Evolutionary conservation across 331 rosid species (phyloP).

Genomic region (Rhamnella rubrinervis): DNA sequence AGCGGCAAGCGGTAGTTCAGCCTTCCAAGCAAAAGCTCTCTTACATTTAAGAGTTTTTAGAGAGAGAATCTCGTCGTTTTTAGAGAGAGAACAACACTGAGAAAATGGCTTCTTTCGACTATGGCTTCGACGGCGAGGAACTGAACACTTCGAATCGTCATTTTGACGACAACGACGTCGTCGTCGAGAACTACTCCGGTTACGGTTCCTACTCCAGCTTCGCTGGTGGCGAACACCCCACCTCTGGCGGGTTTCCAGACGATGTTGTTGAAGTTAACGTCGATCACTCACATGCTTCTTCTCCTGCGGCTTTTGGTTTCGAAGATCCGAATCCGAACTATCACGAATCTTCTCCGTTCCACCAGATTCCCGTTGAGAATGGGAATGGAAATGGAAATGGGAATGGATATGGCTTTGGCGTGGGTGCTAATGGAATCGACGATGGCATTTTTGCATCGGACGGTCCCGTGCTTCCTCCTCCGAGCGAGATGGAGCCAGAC

Average conservation of each 20-base stretch:
- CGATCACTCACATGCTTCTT: slow-evolving; percentile 44
- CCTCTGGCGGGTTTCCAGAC: slow-evolving; percentile 45
- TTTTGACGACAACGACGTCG: slow-evolving; percentile 42
- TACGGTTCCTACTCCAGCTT: slow-evolving; percentile 48
- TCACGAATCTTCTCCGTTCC: slow-evolving; percentile 70
- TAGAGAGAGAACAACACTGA: slow-evolving; percentile 19
- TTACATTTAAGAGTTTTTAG: background rate
- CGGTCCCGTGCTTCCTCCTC: slow-evolving; percentile 89
- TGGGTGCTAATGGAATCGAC: slow-evolving; percentile 31
- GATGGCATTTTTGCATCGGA: slow-evolving; percentile 72
- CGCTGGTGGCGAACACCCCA: slow-evolving; percentile 24
- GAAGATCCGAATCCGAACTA: slow-evolving; percentile 67
- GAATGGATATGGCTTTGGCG: slow-evolving; percentile 34
- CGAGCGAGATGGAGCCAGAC: slow-evolving; percentile 73
- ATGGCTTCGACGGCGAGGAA: slow-evolving; percentile 71
- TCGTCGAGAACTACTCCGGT: slow-evolving; percentile 53
- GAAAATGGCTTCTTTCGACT: slow-evolving; percentile 82
- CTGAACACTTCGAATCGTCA: slow-evolving; percentile 46
- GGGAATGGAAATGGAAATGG: slow-evolving; percentile 45
- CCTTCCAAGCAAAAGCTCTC: slow-evolving; percentile 24
- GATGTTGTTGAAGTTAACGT: slow-evolving; percentile 53
- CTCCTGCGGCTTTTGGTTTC: slow-evolving; percentile 79
- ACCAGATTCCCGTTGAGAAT: slow-evolving; percentile 56
- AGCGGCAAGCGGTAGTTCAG: background rate
- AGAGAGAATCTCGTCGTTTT: slow-evolving; percentile 23